A percentile compares a stretch with the other conserved stretches of the same genome.
Evolutionary conservation across 2,329 filamentous ascomycete species (phyloP).

Genomic region (Curvularia spicifera): DNA sequence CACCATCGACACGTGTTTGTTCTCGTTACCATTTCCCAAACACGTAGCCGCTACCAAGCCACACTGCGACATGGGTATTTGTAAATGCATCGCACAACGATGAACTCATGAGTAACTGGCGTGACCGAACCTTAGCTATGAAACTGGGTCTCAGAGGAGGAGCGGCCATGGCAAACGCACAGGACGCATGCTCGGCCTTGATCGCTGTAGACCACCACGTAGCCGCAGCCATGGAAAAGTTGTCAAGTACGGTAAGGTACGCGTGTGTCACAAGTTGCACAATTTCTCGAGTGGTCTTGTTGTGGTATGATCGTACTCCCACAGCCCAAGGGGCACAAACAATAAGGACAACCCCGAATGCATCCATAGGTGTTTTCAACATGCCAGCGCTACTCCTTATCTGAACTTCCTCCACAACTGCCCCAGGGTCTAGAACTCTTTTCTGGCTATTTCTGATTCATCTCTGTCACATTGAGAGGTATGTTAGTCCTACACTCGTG

Average conservation of each 20-base stretch:
- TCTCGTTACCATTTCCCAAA: neutral
- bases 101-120: conserved; percentile 1
- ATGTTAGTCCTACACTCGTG: neutral
- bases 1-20: neutral
- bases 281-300: neutral
- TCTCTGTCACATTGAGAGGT: conserved; percentile 4
- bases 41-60: neutral
- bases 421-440: conserved; percentile 1
- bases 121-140: conserved; percentile 3
- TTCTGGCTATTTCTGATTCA: neutral
- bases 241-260: neutral
- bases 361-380: conserved; percentile 13
- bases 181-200: neutral
- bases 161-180: neutral
- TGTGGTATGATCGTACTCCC: conserved; percentile 2
- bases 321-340: neutral
- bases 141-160: neutral
- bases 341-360: conserved; percentile 14
- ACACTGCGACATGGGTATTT: neutral
- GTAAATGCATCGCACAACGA: conserved; percentile 20
- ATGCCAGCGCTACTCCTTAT: conserved; percentile 17
- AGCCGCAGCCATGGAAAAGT: neutral
- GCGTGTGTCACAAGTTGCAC: conserved; percentile 6
- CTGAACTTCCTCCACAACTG: conserved; percentile 9
- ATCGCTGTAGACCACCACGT: neutral